Conservation (phyloP, 2,329 filamentous ascomycete genomes). For the Diaporthe velutina region DNA sequence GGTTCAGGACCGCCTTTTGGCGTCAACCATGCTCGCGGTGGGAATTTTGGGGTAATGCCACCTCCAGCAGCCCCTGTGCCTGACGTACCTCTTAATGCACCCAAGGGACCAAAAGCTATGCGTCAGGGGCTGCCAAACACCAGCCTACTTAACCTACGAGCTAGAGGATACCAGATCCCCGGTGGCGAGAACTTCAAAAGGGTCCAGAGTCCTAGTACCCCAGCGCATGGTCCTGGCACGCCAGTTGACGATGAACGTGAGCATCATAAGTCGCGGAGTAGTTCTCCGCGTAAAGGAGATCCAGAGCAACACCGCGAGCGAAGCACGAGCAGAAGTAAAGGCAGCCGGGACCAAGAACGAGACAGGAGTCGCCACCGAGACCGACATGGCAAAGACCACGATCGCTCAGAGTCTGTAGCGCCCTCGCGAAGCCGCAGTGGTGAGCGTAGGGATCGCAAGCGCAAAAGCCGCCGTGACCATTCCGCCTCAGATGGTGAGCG, state of each 20-base stretch:
- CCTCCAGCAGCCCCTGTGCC: conserved; percentile 44
- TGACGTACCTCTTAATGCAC: conserved; percentile 76
- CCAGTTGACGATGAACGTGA: conserved; percentile 45
- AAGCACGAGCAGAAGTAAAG: conserved; percentile 42
- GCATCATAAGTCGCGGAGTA: conserved; percentile 60
- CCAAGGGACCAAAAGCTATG: conserved; percentile 95
- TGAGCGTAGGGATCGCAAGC: conserved; percentile 39
- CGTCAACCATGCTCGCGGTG: conserved; percentile 35
- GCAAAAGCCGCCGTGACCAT: conserved; percentile 37
- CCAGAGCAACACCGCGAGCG: conserved; percentile 45
- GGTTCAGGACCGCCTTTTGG: conserved; percentile 31
- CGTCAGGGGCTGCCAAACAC: conserved; percentile 88
- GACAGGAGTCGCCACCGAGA: conserved; percentile 37
- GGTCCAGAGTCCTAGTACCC: conserved; percentile 46
- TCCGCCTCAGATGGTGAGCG: conserved; percentile 37
- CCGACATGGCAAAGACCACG: conserved; percentile 33
- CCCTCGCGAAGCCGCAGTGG: conserved; percentile 34
- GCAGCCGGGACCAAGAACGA: conserved; percentile 36
- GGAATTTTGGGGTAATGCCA: conserved; percentile 40
- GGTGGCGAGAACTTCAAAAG: conserved; percentile 51
- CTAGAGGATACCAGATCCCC: conserved; percentile 58
- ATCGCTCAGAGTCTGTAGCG: conserved; percentile 33
- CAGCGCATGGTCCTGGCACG: conserved; percentile 35
- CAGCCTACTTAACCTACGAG: conserved; percentile 75
- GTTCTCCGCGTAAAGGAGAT: conserved; percentile 51